Percentiles rank a stretch among this genome's conserved stretches.
These are phyloP conservation scores for Tolypocladium nubicola DNA, from an alignment of 2,329 filamentous ascomycete genomes.

Conservation along the genomic window DNA sequence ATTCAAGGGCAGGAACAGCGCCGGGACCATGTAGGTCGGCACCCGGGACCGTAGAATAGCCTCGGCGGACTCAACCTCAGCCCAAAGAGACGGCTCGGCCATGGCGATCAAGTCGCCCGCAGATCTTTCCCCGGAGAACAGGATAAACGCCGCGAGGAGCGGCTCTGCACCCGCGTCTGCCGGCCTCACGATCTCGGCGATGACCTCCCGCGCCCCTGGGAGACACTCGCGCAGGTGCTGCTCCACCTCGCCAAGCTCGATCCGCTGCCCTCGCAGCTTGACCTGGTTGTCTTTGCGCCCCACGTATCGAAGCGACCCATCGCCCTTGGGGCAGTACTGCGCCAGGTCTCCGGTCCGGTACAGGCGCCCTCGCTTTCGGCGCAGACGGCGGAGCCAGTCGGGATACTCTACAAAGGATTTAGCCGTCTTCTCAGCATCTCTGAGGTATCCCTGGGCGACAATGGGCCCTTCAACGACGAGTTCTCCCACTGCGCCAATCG, in stretches of 20 bases:
- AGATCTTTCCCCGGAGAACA: not conserved
- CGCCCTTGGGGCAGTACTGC: constrained; percentile 6
- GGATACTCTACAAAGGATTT: constrained; percentile 14
- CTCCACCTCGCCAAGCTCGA: constrained; percentile 12
- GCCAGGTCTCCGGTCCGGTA: constrained; percentile 11
- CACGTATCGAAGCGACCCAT: constrained; percentile 6
- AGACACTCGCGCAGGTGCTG: constrained; percentile 1
- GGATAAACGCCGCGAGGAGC: not conserved
- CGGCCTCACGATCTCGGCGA: constrained; percentile 1
- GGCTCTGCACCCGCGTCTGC: not conserved
- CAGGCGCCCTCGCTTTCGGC: constrained; percentile 5
- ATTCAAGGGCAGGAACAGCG: constrained; percentile 3
- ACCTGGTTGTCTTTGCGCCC: constrained; percentile 10
- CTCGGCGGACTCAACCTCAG: not conserved
- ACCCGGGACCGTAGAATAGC: not conserved
- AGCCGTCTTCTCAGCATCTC: constrained; percentile 21
- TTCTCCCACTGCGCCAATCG: constrained; percentile 18
- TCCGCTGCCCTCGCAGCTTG: constrained; percentile 11
- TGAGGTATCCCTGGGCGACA: constrained; percentile 39
- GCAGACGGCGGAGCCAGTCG: constrained; percentile 4
- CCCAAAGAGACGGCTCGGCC: not conserved
- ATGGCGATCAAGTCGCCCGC: not conserved
- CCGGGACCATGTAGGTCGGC: constrained; percentile 6
- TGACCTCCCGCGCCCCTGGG: not conserved
- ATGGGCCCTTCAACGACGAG: constrained; percentile 31